Base-by-base conservation (phyloP, 345 rosid genomes). In the Trapa bicornis region DNA sequence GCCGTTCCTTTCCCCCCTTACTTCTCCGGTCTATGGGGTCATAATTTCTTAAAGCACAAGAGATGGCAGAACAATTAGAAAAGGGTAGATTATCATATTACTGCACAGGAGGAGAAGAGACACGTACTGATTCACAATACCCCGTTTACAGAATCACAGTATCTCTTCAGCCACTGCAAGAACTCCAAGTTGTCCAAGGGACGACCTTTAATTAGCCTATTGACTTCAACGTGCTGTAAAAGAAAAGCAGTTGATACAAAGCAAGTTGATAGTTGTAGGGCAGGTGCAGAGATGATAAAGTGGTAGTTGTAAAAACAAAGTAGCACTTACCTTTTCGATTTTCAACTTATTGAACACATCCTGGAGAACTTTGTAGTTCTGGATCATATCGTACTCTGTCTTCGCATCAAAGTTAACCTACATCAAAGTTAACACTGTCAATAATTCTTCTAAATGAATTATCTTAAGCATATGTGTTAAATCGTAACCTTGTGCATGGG, bases 101-200 rank as follows among this genome's bases (percentile, higher is more conserved):
- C 5, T 54, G 22, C n/a, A 22, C 60, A 54, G 9, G 33, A 54
- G 1, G 10, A 35, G 45, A 38, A 54, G 50, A 45, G 47, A 70
- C 61, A 63, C 75, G 43, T 84, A 93, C 99, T 93, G 96, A 29
- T 90, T 93, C 94, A 91, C 84, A 54, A 89, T 89, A 81, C 99
- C 99, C 97, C 96, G 75, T 94, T 94, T 3, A 91, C 77, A 48
- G 99, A 91, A 81, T 94, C 99, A 71, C 99, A 94, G 68, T 89
- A 91, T 13, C 96, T 87, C 77, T 89, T 94, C 67, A 94, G 82
- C 99, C 99, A 94, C 60, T 94, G 99, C 60, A 91, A 76, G 79
- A 91, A 91, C 84, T 94, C 99, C 91, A 94, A 83, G 77, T 94
- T 94, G 88, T 94, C 97, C 83, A 94, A 75, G 65, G 97, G 91